These are phyloP conservation scores for Pogostemon cablin DNA, from an alignment of 257 asterid species.

Conservation along the genomic window DNA sequence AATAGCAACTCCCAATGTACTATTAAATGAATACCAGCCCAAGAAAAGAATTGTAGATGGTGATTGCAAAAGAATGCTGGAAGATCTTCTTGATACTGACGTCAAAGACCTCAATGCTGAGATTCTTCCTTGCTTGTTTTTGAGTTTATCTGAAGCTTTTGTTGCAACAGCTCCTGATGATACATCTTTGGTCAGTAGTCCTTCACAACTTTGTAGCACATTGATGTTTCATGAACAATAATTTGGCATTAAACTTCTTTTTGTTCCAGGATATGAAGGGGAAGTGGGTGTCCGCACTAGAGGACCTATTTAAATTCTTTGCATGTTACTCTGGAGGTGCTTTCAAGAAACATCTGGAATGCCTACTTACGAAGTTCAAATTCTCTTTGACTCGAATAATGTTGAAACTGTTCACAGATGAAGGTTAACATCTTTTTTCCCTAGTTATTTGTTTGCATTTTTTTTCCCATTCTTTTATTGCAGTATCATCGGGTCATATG, in stretches of 20 bases:
- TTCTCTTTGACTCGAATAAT: conserved; percentile 46
- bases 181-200: conserved; percentile 53
- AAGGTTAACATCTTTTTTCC: conserved; percentile 52
- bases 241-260: conserved; percentile 25
- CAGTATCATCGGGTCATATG: conserved; percentile 16
- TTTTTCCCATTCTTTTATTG: conserved; percentile 14
- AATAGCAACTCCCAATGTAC: conserved; percentile 26
- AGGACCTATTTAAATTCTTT: conserved; percentile 68
- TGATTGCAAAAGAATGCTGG: conserved; percentile 57
- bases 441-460: conserved; percentile 16
- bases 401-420: conserved; percentile 62
- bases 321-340: conserved; percentile 53
- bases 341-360: conserved; percentile 61
- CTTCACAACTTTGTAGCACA: conserved; percentile 19
- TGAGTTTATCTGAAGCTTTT: conserved; percentile 67
- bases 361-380: conserved; percentile 58
- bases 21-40: conserved; percentile 45
- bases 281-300: conserved; percentile 57
- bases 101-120: conserved; percentile 54
- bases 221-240: conserved; percentile 6
- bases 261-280: conserved; percentile 61
- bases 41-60: conserved; percentile 46
- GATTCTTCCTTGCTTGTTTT: conserved; percentile 63
- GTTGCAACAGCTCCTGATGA: conserved; percentile 47
- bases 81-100: conserved; percentile 46